Percentiles rank a stretch among this genome's conserved stretches.
phyloP scores from a whole-genome alignment of 2,329 filamentous ascomycete species.

The Ascocoryne sarcoides region DNA sequence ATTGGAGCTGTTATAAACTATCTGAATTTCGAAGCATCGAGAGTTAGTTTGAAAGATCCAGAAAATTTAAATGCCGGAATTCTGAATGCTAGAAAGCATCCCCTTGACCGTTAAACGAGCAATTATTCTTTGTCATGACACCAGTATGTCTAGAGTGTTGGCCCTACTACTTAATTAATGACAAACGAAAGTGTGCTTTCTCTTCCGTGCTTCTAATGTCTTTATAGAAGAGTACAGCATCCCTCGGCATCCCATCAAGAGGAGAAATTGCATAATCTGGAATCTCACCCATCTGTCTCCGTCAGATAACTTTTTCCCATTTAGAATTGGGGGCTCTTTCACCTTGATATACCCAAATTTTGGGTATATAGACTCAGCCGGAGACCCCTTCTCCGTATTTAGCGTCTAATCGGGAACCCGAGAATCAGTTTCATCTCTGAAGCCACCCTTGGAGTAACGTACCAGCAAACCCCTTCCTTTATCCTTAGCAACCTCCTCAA shows the following conservation, averaged over 20 bases:
- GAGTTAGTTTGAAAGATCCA: too few relatives aligned
- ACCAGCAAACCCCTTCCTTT: constrained; percentile 45
- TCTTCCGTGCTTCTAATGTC: constrained; percentile 38
- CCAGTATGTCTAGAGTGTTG: too few relatives aligned
- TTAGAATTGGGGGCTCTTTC: background rate
- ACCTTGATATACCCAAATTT: constrained; percentile 48
- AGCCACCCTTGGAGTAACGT: constrained; percentile 30
- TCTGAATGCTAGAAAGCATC: too few relatives aligned
- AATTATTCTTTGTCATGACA: too few relatives aligned
- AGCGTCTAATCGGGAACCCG: constrained; percentile 33
- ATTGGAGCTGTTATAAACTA: too few relatives aligned
- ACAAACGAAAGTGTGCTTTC: too few relatives aligned
- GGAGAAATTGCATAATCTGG: constrained; percentile 44
- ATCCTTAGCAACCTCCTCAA: constrained; percentile 45
- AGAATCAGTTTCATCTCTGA: background rate
- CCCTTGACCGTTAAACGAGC: too few relatives aligned
- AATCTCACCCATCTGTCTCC: constrained; percentile 38
- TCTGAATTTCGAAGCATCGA: too few relatives aligned
- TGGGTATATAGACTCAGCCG: constrained; percentile 45
- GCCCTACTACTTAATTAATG: too few relatives aligned
- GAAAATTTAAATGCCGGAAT: too few relatives aligned
- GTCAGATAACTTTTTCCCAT: background rate
- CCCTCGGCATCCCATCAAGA: constrained; percentile 37
- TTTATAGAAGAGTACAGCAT: constrained; percentile 52
- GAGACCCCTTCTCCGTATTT: constrained; percentile 43